Evolutionary conservation across 495 filamentous ascomycete genomes (phyloP).

Genomic region (Xylaria cubensis): DNA sequence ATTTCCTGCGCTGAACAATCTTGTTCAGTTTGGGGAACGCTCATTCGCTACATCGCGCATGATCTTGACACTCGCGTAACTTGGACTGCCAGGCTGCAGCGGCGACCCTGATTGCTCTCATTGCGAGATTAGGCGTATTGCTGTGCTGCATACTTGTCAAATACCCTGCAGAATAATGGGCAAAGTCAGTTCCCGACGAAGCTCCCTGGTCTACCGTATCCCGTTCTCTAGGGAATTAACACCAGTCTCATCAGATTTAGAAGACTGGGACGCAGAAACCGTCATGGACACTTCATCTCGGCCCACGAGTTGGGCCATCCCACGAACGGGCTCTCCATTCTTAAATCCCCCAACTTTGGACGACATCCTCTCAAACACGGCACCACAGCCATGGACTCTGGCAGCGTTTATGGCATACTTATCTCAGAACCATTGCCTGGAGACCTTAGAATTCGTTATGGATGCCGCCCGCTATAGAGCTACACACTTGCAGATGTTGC

Average conservation of each 20-base stretch:
- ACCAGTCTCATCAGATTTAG: conserved; percentile 48
- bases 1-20: conserved; percentile 12
- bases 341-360: conserved; percentile 80
- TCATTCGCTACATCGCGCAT: conserved; percentile 9
- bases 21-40: neutral
- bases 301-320: conserved; percentile 54
- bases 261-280: conserved; percentile 52
- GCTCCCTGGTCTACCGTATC: conserved; percentile 47
- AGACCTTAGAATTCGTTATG: conserved; percentile 97
- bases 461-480: conserved; percentile 90
- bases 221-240: conserved; percentile 47
- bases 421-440: conserved; percentile 96
- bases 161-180: conserved; percentile 50
- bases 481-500: conserved; percentile 58
- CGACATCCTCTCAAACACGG: conserved; percentile 86
- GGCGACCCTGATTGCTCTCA: neutral
- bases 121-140: conserved; percentile 11
- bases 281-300: conserved; percentile 51
- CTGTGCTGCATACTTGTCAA: conserved; percentile 22
- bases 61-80: conserved; percentile 6
- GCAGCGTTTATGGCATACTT: conserved; percentile 96
- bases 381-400: conserved; percentile 90
- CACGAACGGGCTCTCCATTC: conserved; percentile 47
- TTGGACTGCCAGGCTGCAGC: conserved; percentile 6
- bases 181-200: conserved; percentile 50